Evolutionary conservation across 768 basidiomycete genomes (phyloP).

Genomic region (Kwoniella europaea): DNA sequence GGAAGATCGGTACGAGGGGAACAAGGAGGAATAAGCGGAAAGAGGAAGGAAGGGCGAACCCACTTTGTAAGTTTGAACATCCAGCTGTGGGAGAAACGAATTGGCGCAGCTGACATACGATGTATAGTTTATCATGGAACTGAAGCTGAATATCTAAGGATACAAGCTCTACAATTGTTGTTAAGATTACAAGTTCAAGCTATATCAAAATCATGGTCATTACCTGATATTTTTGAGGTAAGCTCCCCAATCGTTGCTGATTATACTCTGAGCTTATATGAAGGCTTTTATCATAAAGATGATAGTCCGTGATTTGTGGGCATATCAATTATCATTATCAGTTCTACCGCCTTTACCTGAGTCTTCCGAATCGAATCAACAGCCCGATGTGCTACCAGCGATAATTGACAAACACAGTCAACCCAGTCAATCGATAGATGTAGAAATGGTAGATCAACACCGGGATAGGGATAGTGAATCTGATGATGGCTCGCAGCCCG

Average conservation of each 20-base stretch:
- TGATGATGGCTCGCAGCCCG: conserved; percentile 39
- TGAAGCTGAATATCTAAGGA: conserved; percentile 76
- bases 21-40: conserved; percentile 64
- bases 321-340: conserved; percentile 49
- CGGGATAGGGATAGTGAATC: conserved; percentile 32
- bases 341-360: conserved; percentile 36
- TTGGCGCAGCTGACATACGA: not conserved
- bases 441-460: conserved; percentile 14
- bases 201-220: conserved; percentile 42
- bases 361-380: not conserved
- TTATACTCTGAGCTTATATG: too few relatives aligned
- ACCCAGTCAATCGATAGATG: conserved; percentile 11
- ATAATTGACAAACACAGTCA: conserved; percentile 11
- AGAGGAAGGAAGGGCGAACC: conserved; percentile 64
- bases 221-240: conserved; percentile 52
- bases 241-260: conserved; percentile 2
- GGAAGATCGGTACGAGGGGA: conserved; percentile 66
- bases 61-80: conserved; percentile 63
- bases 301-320: conserved; percentile 56
- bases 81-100: not conserved
- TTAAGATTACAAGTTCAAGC: conserved; percentile 72
- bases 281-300: conserved; percentile 27
- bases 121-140: conserved; percentile 79
- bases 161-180: conserved; percentile 81
- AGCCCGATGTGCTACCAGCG: not conserved